phyloP scores from a whole-genome alignment of 768 basidiomycete species.

The Suillus subaureus region DNA sequence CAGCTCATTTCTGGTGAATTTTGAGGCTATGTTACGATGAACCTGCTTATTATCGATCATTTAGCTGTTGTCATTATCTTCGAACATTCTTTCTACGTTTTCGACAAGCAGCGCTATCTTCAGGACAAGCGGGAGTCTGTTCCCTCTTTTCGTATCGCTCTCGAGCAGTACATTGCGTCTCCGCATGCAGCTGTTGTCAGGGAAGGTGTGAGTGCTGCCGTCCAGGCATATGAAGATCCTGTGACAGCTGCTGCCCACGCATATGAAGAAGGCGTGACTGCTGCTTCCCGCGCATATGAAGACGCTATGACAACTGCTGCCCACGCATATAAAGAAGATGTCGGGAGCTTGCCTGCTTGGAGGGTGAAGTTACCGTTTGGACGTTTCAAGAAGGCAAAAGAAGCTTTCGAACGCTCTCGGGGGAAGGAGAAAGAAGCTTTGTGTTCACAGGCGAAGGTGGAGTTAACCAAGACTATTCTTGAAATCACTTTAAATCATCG shows the following conservation, averaged over 20 bases:
- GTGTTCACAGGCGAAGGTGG: background rate
- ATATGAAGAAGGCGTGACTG: background rate
- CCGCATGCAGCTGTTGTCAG: background rate
- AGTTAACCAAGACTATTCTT: background rate
- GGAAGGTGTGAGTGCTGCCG: background rate
- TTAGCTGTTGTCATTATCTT: background rate
- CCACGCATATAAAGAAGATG: no score
- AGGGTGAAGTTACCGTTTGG: no score
- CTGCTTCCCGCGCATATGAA: no score
- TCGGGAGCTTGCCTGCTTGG: no score
- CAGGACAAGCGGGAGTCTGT: background rate
- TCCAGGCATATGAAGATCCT: background rate
- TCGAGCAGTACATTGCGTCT: background rate
- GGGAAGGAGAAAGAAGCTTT: background rate
- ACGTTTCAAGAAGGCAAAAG: no score
- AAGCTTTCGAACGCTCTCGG: no score
- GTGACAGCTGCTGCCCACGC: background rate
- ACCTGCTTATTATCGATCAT: background rate
- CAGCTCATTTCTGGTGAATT: conserved; percentile 1
- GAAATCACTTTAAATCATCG: background rate
- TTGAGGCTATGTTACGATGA: background rate
- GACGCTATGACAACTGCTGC: no score
- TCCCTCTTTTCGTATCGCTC: background rate
- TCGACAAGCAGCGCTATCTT: background rate
- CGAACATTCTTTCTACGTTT: background rate